Conservation (phyloP, 1,284 basidiomycete species). For the Sphaerobolus stellatus region DNA sequence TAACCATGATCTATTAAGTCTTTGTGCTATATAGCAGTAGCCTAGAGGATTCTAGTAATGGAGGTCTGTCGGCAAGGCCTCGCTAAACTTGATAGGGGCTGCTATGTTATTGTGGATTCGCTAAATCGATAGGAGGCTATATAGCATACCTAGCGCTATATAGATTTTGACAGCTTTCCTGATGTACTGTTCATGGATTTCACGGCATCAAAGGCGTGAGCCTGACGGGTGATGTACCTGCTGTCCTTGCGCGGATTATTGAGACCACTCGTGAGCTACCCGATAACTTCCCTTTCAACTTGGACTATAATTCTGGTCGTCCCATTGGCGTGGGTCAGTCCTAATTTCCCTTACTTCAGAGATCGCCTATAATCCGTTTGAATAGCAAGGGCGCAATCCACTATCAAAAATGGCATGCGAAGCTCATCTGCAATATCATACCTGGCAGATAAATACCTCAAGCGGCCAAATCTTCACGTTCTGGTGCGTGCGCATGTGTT, state of each 20-base stretch:
- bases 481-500: conserved; percentile 42
- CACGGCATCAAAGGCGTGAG: conserved; percentile 46
- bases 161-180: too few species aligned
- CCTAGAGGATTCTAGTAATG: too few species aligned
- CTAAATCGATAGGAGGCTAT: too few species aligned
- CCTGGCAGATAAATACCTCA: conserved; percentile 18
- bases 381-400: conserved; percentile 22
- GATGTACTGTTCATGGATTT: conserved; percentile 32
- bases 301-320: conserved; percentile 23
- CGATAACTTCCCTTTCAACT: conserved; percentile 22
- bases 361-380: background rate
- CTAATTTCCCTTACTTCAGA: background rate
- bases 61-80: too few species aligned
- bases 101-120: too few species aligned
- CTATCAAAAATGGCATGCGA: conserved; percentile 12
- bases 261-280: conserved; percentile 10
- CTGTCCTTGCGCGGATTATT: conserved; percentile 19
- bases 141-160: too few species aligned
- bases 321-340: conserved; percentile 19
- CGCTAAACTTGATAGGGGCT: too few species aligned
- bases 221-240: conserved; percentile 31
- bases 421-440: conserved; percentile 23
- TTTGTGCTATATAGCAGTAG: too few species aligned
- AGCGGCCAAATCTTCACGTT: conserved; percentile 42
- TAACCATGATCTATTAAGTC: too few species aligned